Evolutionary conservation across 768 basidiomycete genomes (phyloP).

Genomic region (Tylopilus rubrobrunneus): DNA sequence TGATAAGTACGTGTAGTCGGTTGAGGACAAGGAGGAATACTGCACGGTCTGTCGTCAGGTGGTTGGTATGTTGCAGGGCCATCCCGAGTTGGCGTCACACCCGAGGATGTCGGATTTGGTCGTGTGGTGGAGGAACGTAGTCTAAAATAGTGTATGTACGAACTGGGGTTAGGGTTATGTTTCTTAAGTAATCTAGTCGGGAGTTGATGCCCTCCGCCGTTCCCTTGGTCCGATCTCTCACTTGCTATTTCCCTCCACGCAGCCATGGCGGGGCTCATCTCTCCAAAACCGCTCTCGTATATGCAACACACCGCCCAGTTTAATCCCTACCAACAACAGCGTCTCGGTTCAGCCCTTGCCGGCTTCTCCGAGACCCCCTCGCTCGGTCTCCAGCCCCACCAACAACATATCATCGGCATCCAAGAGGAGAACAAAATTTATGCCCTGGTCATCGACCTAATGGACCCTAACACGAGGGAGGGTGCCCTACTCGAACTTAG

Average conservation of each 20-base stretch:
- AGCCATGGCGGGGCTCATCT: constrained; percentile 59
- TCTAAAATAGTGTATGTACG: not conserved
- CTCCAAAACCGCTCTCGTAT: constrained; percentile 59
- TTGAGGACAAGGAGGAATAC: constrained; percentile 28
- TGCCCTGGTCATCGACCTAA: constrained; percentile 80
- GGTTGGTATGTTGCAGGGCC: constrained; percentile 25
- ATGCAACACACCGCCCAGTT: constrained; percentile 60
- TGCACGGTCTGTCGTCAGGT: constrained; percentile 33
- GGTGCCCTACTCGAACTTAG: constrained; percentile 90
- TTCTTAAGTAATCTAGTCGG: constrained; percentile 22
- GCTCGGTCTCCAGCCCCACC: constrained; percentile 47
- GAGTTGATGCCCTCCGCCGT: not conserved
- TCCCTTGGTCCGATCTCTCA: constrained; percentile 15
- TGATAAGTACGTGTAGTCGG: constrained; percentile 11
- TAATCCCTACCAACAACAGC: constrained; percentile 55
- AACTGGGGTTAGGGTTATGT: constrained; percentile 25
- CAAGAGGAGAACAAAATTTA: constrained; percentile 86
- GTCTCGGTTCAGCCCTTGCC: constrained; percentile 25
- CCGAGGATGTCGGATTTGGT: constrained; percentile 31
- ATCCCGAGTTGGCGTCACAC: constrained; percentile 32
- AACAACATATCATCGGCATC: constrained; percentile 49
- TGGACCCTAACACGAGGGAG: constrained; percentile 82
- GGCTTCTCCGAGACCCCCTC: constrained; percentile 65
- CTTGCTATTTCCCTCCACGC: constrained; percentile 6
- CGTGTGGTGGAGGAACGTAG: constrained; percentile 23